Base-by-base conservation (phyloP, 768 basidiomycete species). In the Holtermannia corniformis region DNA sequence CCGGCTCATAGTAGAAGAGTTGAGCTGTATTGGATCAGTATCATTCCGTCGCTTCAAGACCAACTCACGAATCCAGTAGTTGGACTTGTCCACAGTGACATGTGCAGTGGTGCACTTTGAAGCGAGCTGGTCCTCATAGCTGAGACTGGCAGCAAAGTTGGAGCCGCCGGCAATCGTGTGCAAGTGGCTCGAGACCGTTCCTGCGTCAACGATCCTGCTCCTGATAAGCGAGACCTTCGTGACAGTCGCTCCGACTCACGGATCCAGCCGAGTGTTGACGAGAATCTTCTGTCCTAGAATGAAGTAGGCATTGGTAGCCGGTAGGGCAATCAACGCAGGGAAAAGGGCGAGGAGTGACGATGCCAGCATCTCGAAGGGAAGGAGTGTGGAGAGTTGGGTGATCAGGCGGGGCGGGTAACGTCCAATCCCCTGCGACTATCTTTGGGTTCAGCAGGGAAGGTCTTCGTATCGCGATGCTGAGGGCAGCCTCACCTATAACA, bases 131-230 rank as follows among this genome's bases (percentile, higher is more conserved):
- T 57, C 59, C 41, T 63, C 67, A 52, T 68, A 74, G 22, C 62
- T 61, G 54, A 71, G 59, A 25, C 51, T 51, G 24, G 58, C 49
- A 37, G 60, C 56, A 55, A 76, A 74, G 58, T 65, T 68, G 56
- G 61, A 65, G 5, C 73, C 74, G 26, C 75, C 75, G 24, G 61
- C 63, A 42, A 76, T 63, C 14, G 67, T 63, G 55, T 76, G 75
- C 11, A 67, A 63, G 49, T 69, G 65, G 25, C 51, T 37, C 45
- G 64, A 63, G 25, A 68, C 45, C 0, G 12, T 47, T 21, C 71
- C 71, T 25, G 68, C 67, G 52, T 50, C 56, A 55, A 72, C 61
- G 54, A 72, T 66, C 21, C 65, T 67, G 46, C 22, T 13, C n/a
- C n/a, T n/a, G n/a, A n/a, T n/a, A n/a, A n/a, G n/a, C n/a, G n/a